Evolutionary conservation across 176 grass and related monocot species (phyloP), one percentile per base, ranked within the genome.

Genomic region (Avena insularis): DNA sequence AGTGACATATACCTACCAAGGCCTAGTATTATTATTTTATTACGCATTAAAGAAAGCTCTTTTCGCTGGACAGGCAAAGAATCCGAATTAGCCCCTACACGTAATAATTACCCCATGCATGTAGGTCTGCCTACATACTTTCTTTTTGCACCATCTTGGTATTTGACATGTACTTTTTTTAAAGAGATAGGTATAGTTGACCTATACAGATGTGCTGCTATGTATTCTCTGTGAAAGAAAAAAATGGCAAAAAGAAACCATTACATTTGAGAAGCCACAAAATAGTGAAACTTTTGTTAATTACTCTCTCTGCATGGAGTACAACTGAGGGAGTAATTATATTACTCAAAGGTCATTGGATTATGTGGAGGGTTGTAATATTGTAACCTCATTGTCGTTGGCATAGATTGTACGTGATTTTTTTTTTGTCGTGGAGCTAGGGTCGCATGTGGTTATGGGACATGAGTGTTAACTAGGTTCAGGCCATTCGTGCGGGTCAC

Each of bases 1-100:
- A 83, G 71, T 79, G 79, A 86, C 84, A 82, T 83, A 60, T 72
- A 87, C 79, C 84, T 77, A 90, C 71, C 53, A 82, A 80, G 8
- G 20, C 2, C 12, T 67, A 33, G 20, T 78, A 78, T 20, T 57
- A 36, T 56, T 12, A 36, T 77, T 33, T 36, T 59, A 11, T 38
- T 66, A 33, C 53, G 4, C 45, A 6, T 77, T 29, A 1, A 53
- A 77, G 19, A 77, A 85, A 19, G 8, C 63, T 75, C 27, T 36
- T 64, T 77, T 54, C 2, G 59, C 12, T 65, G 29, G 83, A 25
- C 48, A 85, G 65, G 40, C 12, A 53, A 13, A 68, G 62, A 82
- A 17, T 60, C 69, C 38, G 6, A 33, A 15, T 14, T 33, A 33
- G 12, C 63, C 27, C 27, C 63, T 62, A 77, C 27, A 35, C 29